Evolutionary conservation across 2,329 filamentous ascomycete species (phyloP), one percentile per base, ranked within the genome.

Genomic region (Ophiostoma novo-ulmi): DNA sequence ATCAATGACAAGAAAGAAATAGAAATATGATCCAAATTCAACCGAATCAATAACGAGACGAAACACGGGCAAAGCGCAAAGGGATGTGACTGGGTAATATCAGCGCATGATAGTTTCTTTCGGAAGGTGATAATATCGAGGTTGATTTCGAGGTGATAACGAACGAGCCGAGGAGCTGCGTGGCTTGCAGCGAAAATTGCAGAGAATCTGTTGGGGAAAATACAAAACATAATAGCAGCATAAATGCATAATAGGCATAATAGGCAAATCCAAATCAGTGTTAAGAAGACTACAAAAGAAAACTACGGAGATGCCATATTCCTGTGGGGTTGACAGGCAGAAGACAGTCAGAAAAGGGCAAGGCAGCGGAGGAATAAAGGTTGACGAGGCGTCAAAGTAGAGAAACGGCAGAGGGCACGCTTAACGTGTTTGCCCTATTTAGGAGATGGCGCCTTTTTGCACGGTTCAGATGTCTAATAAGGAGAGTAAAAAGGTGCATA

Each of bases 1-100:
- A 31, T 58, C 11, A 58, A 58, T 58, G 52, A 58, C 52, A 14
- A 22, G 52, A 58, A 58, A 11, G n/a, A 58, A 58, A 58, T 58
- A 13, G 3, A 58, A 10, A 26, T 58, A 55, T 10, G 14, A 13
- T 8, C 14, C 22, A 6, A 55, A 3, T 20, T 17, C n/a, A 7
- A 48, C 8, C 20, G 11, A 22, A 22, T 1, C n/a, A 22, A 26
- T 8, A 55, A 5, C 14, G 3, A 44, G 13, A 44, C 41, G 13
- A 44, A 44, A 44, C 44, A 48, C n/a, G 5, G 1, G 10, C 17
- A 48, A n/a, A 5, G 17, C 44, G 3, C 31, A 31, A 20, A 48
- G 44, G 7, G 17, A 17, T 48, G 44, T 48, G 4, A 48, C 44
- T 48, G 44, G 44, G 7, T 1, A 48, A 48, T n/a, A 7, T n/a